Percentiles rank a stretch among this genome's conserved stretches.
These are phyloP conservation scores for Pestalotiopsis sp. DNA, from an alignment of 2,329 filamentous ascomycete genomes.

Conservation along the genomic window DNA sequence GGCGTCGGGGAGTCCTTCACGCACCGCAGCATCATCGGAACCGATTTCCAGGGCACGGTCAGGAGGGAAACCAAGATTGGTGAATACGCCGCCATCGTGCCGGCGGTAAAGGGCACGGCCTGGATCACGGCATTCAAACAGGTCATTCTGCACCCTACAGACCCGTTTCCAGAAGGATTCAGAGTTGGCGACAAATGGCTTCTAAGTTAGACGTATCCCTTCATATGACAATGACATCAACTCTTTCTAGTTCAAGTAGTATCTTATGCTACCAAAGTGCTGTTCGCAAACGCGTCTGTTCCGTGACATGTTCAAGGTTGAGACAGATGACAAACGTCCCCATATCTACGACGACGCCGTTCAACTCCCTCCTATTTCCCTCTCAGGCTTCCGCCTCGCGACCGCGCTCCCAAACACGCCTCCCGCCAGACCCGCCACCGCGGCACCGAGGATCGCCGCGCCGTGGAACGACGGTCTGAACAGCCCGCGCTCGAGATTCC, in stretches of 20 bases:
- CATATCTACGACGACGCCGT: neutral
- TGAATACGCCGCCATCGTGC: conserved; percentile 39
- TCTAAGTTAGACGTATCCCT: neutral
- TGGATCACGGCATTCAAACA: conserved; percentile 50
- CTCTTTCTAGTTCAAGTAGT: neutral
- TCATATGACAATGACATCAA: neutral
- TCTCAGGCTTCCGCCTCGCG: conserved; percentile 22
- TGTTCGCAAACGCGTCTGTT: no score
- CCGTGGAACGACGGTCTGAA: conserved; percentile 40
- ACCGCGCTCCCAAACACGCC: conserved; percentile 31
- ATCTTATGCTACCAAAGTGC: no score
- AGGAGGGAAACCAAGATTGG: conserved; percentile 40
- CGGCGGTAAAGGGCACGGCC: conserved; percentile 44
- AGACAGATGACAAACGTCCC: neutral
- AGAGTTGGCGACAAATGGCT: conserved; percentile 22
- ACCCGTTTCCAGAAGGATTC: conserved; percentile 47
- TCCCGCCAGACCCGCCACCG: conserved; percentile 32
- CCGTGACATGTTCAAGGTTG: no score
- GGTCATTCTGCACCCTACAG: conserved; percentile 43
- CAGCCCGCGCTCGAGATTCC: conserved; percentile 42
- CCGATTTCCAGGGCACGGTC: conserved; percentile 43
- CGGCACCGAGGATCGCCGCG: conserved; percentile 30
- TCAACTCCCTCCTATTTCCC: conserved; percentile 13
- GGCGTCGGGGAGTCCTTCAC: conserved; percentile 38
- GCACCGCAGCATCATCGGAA: conserved; percentile 45